These are phyloP conservation scores for Hypericum androsaemum DNA, from an alignment of 345 rosid species.

Conservation along the genomic window DNA sequence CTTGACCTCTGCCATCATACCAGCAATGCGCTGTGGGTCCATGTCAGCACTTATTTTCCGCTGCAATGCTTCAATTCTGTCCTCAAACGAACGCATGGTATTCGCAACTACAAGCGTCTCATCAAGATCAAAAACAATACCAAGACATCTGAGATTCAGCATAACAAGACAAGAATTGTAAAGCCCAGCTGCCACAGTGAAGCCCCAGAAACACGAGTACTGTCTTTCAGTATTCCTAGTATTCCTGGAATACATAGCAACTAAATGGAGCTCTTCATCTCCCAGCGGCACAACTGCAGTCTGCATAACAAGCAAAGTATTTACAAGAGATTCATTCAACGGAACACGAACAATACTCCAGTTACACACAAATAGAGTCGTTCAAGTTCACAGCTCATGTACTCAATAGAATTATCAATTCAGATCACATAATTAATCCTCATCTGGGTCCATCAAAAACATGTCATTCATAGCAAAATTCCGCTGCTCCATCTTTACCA, in stretches of 20 bases:
- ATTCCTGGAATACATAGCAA: slow-evolving; percentile 68
- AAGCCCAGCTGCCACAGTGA: slow-evolving; percentile 57
- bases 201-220: slow-evolving; percentile 87
- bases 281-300: slow-evolving; percentile 81
- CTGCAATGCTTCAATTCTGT: slow-evolving; percentile 70
- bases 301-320: slow-evolving; percentile 25
- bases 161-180: slow-evolving; percentile 73
- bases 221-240: slow-evolving; percentile 33
- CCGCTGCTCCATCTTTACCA: neutral
- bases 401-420: no score
- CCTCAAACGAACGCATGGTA: slow-evolving; percentile 94
- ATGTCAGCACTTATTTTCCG: slow-evolving; percentile 61
- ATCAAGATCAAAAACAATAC: slow-evolving; percentile 96
- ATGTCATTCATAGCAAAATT: neutral
- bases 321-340: no score
- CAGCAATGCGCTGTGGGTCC: slow-evolving; percentile 63
- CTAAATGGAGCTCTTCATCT: slow-evolving; percentile 85
- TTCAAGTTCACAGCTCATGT: no score
- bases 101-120: slow-evolving; percentile 95
- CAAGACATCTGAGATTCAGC: slow-evolving; percentile 91
- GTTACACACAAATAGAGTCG: no score
- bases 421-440: no score
- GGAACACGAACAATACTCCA: no score
- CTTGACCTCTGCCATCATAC: slow-evolving; percentile 73
- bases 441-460: no score